Evolutionary conservation across 2,329 filamentous ascomycete genomes (phyloP).

Genomic region (Trichophyton schoenleinii): DNA sequence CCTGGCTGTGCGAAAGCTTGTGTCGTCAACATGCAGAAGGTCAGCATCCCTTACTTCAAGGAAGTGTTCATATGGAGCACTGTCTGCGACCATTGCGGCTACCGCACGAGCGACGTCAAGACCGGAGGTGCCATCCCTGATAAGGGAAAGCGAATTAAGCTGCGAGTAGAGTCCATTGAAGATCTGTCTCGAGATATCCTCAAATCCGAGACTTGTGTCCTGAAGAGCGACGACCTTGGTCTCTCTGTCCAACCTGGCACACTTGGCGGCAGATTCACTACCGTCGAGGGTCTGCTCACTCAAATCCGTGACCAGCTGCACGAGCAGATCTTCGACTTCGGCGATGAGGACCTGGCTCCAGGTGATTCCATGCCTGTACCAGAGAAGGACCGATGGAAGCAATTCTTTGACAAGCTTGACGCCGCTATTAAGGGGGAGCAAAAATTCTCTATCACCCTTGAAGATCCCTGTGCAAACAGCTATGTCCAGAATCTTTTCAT

Average conservation of each 20-base stretch:
- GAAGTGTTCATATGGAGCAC: slow-evolving; percentile 94
- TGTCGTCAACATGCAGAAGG: slow-evolving; percentile 95
- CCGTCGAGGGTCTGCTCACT: slow-evolving; percentile 82
- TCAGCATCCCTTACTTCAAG: slow-evolving; percentile 95
- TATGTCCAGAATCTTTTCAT: slow-evolving; percentile 81
- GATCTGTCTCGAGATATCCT: slow-evolving; percentile 88
- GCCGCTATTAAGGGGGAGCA: slow-evolving; percentile 66
- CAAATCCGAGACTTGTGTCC: slow-evolving; percentile 83
- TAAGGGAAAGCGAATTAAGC: slow-evolving; percentile 68
- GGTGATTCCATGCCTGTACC: slow-evolving; percentile 63
- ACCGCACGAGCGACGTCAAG: slow-evolving; percentile 94
- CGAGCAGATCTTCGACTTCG: slow-evolving; percentile 71
- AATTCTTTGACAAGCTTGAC: slow-evolving; percentile 67
- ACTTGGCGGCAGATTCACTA: slow-evolving; percentile 90
- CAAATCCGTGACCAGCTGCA: slow-evolving; percentile 85
- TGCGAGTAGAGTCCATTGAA: slow-evolving; percentile 54
- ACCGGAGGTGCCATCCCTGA: slow-evolving; percentile 86
- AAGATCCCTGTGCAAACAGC: slow-evolving; percentile 80
- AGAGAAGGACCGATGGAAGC: slow-evolving; percentile 60
- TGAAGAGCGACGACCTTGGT: slow-evolving; percentile 76
- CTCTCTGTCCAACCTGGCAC: slow-evolving; percentile 87
- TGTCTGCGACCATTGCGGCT: slow-evolving; percentile 80
- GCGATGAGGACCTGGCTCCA: slow-evolving; percentile 43
- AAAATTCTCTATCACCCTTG: slow-evolving; percentile 70
- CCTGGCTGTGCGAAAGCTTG: slow-evolving; percentile 80